These are phyloP conservation scores for Hordeum marinum DNA, from an alignment of 176 grass and related monocot genomes.

Conservation along the genomic window DNA sequence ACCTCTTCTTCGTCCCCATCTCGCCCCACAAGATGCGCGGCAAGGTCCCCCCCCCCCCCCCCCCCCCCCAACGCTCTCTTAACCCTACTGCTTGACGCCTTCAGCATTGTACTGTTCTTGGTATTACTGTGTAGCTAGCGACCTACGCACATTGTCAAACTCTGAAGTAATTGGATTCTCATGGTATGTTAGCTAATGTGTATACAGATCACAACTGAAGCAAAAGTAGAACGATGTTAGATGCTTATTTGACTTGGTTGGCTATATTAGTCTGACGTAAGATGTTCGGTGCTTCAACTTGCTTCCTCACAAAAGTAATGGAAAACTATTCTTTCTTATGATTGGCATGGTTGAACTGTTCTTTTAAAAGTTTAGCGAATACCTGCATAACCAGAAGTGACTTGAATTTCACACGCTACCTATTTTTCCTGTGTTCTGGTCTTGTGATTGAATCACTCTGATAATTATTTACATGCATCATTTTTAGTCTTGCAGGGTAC, in stretches of 20 bases:
- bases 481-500: conserved; percentile 67
- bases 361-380: neutral
- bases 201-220: neutral
- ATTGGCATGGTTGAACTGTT: neutral
- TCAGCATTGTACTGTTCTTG: neutral
- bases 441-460: conserved; percentile 10
- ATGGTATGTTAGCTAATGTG: neutral
- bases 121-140: neutral
- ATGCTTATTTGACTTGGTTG: neutral
- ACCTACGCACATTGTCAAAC: neutral
- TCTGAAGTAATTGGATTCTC: neutral
- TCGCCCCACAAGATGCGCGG: conserved; percentile 97
- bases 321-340: neutral
- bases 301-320: neutral
- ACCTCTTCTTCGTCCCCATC: conserved; percentile 88
- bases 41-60: conserved; percentile 46
- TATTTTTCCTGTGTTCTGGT: conserved; percentile 18
- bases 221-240: neutral
- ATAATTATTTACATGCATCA: conserved; percentile 21
- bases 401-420: neutral
- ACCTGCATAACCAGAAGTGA: neutral
- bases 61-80: no score
- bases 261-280: neutral
- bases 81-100: neutral
- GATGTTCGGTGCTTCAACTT: neutral